phyloP scores from a whole-genome alignment of 768 basidiomycete genomes.

The Leucogyrophana mollusca region DNA sequence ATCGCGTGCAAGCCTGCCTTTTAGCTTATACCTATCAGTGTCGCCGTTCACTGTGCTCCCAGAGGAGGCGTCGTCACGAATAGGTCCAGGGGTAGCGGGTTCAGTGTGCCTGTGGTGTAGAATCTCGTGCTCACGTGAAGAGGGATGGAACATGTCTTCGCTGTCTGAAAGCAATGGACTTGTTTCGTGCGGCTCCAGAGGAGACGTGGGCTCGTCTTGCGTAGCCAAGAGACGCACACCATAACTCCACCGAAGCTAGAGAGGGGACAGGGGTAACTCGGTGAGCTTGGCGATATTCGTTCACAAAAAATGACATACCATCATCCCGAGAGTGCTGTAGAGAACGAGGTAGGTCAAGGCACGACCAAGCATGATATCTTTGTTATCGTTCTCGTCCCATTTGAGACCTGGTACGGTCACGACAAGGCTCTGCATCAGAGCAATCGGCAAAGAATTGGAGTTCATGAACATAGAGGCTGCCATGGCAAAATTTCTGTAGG shows the following conservation, averaged over 20 bases:
- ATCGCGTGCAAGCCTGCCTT: slow-evolving; percentile 10
- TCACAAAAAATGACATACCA: slow-evolving; percentile 50
- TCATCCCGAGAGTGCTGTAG: slow-evolving; percentile 94
- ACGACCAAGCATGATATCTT: slow-evolving; percentile 88
- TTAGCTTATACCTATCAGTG: slow-evolving; percentile 1
- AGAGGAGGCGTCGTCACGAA: too few relatives aligned
- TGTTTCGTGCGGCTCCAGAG: slow-evolving; percentile 28
- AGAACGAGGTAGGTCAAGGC: slow-evolving; percentile 88
- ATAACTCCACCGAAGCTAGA: slow-evolving; percentile 89
- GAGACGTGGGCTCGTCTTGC: slow-evolving; percentile 47
- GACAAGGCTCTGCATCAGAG: slow-evolving; percentile 89
- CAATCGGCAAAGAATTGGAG: slow-evolving; percentile 92
- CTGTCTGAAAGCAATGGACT: slow-evolving; percentile 35
- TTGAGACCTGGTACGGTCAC: slow-evolving; percentile 78
- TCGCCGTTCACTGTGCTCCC: slow-evolving; percentile 13
- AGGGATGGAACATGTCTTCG: slow-evolving; percentile 23
- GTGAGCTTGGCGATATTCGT: too few relatives aligned
- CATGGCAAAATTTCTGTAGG: slow-evolving; percentile 67
- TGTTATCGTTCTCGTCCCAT: slow-evolving; percentile 79
- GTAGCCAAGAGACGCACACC: slow-evolving; percentile 81
- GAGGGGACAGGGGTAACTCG: slow-evolving; percentile 1
- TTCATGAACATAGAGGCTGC: slow-evolving; percentile 91
- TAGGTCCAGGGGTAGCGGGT: too few relatives aligned
- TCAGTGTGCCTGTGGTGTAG: too few relatives aligned
- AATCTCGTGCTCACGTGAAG: slow-evolving; percentile 17